These are phyloP conservation scores for Dactylellina parvicollis DNA, from an alignment of 2,329 filamentous ascomycete genomes.

Conservation along the genomic window DNA sequence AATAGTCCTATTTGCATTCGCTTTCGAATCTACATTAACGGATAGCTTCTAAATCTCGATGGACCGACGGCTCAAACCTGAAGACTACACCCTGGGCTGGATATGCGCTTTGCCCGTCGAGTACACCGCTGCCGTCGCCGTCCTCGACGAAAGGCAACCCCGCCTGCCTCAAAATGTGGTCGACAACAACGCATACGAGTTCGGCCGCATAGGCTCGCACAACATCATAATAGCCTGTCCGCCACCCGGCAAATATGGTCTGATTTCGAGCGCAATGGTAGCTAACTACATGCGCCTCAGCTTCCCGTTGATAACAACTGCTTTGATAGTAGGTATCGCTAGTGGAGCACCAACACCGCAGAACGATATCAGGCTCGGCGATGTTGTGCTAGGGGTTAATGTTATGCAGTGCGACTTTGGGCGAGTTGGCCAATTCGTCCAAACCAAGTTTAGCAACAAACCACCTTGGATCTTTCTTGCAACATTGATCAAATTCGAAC, in stretches of 20 bases:
- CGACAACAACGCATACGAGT: conserved; percentile 2
- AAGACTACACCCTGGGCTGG: conserved; percentile 55
- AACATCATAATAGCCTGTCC: conserved; percentile 8
- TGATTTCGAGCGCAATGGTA: not conserved
- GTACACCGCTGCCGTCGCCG: conserved; percentile 42
- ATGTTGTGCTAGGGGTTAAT: conserved; percentile 10
- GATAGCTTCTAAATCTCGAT: too few relatives aligned
- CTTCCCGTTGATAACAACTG: not conserved
- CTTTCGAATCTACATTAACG: too few relatives aligned
- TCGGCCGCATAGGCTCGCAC: not conserved
- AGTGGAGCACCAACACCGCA: not conserved
- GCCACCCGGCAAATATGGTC: not conserved
- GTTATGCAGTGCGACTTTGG: conserved; percentile 5
- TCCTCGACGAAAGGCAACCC: conserved; percentile 41
- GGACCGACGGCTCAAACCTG: not conserved
- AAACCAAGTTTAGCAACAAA: not conserved
- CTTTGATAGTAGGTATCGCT: conserved; percentile 17
- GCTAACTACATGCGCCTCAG: not conserved
- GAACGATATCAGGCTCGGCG: conserved; percentile 22
- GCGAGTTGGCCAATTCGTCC: conserved; percentile 9
- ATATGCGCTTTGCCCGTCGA: conserved; percentile 55
- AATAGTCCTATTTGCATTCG: too few relatives aligned
- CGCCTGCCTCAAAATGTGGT: not conserved
- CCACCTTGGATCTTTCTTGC: conserved; percentile 3
- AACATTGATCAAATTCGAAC: not conserved